Evolutionary conservation across 192 early-diverging fungal genomes (phyloP), one percentile per base, ranked within the genome.

Genomic region (Dissophora globulifera): DNA sequence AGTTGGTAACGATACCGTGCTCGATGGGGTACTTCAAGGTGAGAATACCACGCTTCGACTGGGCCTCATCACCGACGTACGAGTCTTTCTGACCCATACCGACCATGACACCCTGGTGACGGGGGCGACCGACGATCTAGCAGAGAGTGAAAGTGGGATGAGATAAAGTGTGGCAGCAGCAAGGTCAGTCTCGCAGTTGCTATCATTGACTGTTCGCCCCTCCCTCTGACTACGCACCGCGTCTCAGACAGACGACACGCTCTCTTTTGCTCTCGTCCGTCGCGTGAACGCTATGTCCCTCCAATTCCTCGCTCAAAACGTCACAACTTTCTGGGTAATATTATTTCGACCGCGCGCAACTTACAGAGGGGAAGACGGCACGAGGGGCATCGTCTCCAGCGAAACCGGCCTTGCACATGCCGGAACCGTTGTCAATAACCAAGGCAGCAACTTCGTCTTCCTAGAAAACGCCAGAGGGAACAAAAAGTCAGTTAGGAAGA

Each of bases 351-450:
- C 15, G n/a, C n/a, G n/a, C n/a, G n/a, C n/a, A n/a, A n/a, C 72
- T 56, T 76, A 76, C 72, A 52, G 63, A 67, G 26, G 72, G 72
- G 63, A 76, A 76, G 52, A 93, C 94, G 72, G 93, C 93, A 71
- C 92, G 92, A 35, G 93, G 93, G 54, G 93, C 93, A 61, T 95
- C 93, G 83, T 95, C 93, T 72, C 93, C 93, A 78, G 93, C 93
- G 80, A 95, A 95, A 80, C 93, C 93, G 84, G 93, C 93, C 85
- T 95, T 95, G 88, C 93, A 95, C 93, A 95, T 95, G 80, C 93
- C 92, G 80, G 93, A 95, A 79, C 93, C 93, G 83, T 94, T 94
- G 83, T 95, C 93, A 79, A 95, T 93, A 74, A 94, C 93, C 79
- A 93, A 89, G 79, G 92, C 92, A 67, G 90, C 92, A 66, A 93